Evolutionary conservation across 2,329 filamentous ascomycete species (phyloP).

Genomic region (Neofusicoccum parvum): DNA sequence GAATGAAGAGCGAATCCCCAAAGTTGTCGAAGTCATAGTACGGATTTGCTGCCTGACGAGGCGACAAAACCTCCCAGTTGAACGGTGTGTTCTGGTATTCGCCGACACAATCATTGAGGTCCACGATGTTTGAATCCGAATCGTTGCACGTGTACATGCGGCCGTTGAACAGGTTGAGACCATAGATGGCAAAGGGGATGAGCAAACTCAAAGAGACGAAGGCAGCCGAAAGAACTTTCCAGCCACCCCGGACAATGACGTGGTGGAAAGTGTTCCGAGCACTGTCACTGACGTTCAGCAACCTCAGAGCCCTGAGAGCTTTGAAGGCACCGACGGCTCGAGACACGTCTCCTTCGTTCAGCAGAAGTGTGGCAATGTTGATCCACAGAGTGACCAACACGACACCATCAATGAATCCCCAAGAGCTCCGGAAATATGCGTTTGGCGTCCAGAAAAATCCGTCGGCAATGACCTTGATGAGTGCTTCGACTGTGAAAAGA

Average conservation of each 20-base stretch:
- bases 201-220: constrained; percentile 93
- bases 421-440: constrained; percentile 93
- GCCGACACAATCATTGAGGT: constrained; percentile 75
- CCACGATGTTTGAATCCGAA: constrained; percentile 54
- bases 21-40: constrained; percentile 96
- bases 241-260: constrained; percentile 88
- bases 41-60: constrained; percentile 76
- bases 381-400: constrained; percentile 94
- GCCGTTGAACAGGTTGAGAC: constrained; percentile 88
- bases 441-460: constrained; percentile 97
- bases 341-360: constrained; percentile 80
- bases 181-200: constrained; percentile 96
- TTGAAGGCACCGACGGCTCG: constrained; percentile 96
- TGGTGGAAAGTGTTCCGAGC: constrained; percentile 96
- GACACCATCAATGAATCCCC: constrained; percentile 92
- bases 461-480: constrained; percentile 92
- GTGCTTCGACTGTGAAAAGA: constrained; percentile 81
- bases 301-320: constrained; percentile 82
- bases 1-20: constrained; percentile 87
- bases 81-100: constrained; percentile 79
- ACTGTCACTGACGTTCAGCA: constrained; percentile 95
- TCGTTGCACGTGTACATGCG: constrained; percentile 82
- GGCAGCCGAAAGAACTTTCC: constrained; percentile 91
- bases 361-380: constrained; percentile 82
- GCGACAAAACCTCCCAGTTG: constrained; percentile 82